Evolutionary conservation across 225 moss, liverwort and hornwort genomes (phyloP), one percentile per base, ranked within the genome.

Genomic region (Antitrichia curtipendula): DNA sequence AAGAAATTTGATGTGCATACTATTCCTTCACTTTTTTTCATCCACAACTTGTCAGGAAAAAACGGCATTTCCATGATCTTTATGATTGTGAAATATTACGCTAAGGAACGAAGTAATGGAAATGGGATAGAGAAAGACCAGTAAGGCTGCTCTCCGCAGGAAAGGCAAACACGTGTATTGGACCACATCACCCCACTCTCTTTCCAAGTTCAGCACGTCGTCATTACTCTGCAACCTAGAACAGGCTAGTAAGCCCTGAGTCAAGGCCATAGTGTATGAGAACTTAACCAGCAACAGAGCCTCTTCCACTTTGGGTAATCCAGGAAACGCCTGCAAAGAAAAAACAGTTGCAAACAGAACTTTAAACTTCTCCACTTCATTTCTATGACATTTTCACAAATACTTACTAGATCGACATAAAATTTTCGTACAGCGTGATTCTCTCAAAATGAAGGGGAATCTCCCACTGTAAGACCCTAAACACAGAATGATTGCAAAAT

Each of bases 91-190:
- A 90, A 47, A 88, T 74, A 56, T 45, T 28, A 63, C 60, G n/a
- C 13, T 60, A 73, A 41, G 53, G 65, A 68, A 66, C 80, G 40
- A 49, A 83, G 9, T 27, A 70, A 53, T 52, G 59, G 82, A 65
- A 82, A 85, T 52, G 83, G 75, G 66, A 64, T 63, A 86, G 87
- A 87, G 71, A 84, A 79, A 71, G 80, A 98, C 98, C 97, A 98
- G 91, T 83, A 97, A 90, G 82, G 96, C 93, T 88, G 95, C 97
- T 92, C 97, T 93, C 82, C 98, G 94, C 87, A 97, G 79, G 91
- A 97, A 98, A 45, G 97, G 97, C 83, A 97, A 92, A 84, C 96
- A 97, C 40, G 94, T 89, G 57, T 92, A 68, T 86, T 94, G 93
- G 78, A 96, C 77, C 49, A 95, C 87, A 87, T 86, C 90, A 86